Conservation (phyloP, 306 rosid species). For the Herpetospermum pedunculosum region DNA sequence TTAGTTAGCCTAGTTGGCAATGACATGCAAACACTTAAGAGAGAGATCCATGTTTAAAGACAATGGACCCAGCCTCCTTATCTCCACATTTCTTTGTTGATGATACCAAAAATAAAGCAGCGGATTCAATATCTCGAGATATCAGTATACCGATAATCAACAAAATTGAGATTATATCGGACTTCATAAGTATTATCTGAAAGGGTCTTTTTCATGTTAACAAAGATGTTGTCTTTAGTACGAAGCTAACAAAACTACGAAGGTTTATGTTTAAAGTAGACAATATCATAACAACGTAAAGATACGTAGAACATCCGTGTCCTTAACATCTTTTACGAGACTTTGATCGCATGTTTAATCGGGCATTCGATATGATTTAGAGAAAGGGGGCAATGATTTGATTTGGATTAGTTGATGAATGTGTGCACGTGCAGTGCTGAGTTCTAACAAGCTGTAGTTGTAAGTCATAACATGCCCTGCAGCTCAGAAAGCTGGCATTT, state of each 20-base stretch:
- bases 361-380: too few relatives aligned
- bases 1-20: too few relatives aligned
- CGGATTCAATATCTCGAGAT: background rate
- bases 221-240: background rate
- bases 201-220: too few relatives aligned
- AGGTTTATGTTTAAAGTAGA: too few relatives aligned
- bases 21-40: too few relatives aligned
- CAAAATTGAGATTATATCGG: too few relatives aligned
- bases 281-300: too few relatives aligned
- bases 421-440: conserved; percentile 2
- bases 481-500: conserved; percentile 1
- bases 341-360: too few relatives aligned
- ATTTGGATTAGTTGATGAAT: background rate
- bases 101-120: background rate
- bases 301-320: too few relatives aligned
- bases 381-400: background rate
- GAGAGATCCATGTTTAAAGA: background rate
- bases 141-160: background rate
- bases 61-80: background rate
- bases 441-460: conserved; percentile 3
- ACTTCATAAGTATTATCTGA: background rate
- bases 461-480: conserved; percentile 5
- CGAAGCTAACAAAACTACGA: too few relatives aligned
- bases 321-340: too few relatives aligned
- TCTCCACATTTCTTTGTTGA: background rate